These are phyloP conservation scores for Liquidambar formosana DNA, from an alignment of 164 flowering plant species.

Conservation along the genomic window DNA sequence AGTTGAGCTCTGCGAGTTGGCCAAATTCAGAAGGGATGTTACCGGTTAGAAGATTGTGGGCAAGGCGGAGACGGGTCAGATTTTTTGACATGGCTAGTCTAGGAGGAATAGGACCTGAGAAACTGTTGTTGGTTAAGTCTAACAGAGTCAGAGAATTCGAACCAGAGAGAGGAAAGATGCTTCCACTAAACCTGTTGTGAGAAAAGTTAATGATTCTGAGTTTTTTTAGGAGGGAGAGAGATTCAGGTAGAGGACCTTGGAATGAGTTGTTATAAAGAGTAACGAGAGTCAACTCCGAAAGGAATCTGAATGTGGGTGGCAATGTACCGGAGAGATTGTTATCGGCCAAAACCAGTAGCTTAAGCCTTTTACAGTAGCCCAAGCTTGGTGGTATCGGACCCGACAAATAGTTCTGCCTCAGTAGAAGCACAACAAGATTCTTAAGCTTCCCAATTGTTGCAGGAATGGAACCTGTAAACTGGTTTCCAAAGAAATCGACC, in stretches of 20 bases:
- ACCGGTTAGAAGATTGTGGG: slow-evolving; percentile 60
- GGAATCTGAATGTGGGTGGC: slow-evolving; percentile 70
- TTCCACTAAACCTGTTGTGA: slow-evolving; percentile 69
- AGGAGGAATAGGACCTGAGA: slow-evolving; percentile 72
- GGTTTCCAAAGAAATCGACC: slow-evolving; percentile 85
- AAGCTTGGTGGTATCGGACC: slow-evolving; percentile 84
- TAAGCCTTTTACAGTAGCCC: slow-evolving; percentile 76
- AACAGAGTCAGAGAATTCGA: slow-evolving; percentile 49
- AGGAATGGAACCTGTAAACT: slow-evolving; percentile 73
- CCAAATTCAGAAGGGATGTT: slow-evolving; percentile 57
- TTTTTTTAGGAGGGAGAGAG: slow-evolving; percentile 66
- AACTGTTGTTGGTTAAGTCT: slow-evolving; percentile 85
- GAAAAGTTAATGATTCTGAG: slow-evolving; percentile 73
- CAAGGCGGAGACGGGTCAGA: slow-evolving; percentile 74
- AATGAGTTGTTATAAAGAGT: slow-evolving; percentile 91
- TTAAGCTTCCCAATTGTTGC: slow-evolving; percentile 71
- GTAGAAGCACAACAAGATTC: slow-evolving; percentile 61
- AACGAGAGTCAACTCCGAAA: slow-evolving; percentile 32
- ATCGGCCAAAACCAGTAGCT: slow-evolving; percentile 70
- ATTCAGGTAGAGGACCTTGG: slow-evolving; percentile 79
- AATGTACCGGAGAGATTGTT: slow-evolving; percentile 73
- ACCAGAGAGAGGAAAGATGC: slow-evolving; percentile 61
- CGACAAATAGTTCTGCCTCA: slow-evolving; percentile 78
- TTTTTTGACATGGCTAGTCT: slow-evolving; percentile 48
- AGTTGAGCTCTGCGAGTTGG: slow-evolving; percentile 55